Base-by-base conservation (phyloP, 2,329 filamentous ascomycete species). In the Trichoderma gracile region DNA sequence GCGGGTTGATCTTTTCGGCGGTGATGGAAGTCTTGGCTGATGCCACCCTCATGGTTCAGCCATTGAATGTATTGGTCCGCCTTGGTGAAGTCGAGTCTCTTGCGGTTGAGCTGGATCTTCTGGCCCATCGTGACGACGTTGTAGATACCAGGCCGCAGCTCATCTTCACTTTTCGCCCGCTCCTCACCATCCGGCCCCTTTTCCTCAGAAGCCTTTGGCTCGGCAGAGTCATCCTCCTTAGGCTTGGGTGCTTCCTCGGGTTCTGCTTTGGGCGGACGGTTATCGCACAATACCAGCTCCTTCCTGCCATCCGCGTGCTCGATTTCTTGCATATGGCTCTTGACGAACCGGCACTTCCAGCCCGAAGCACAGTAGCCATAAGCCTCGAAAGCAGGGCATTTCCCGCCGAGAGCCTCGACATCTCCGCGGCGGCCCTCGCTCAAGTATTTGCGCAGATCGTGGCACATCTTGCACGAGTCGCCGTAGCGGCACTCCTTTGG, bases 341-440 rank as follows among this genome's bases (percentile, higher is more conserved):
- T 85, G 40, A 92, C 90, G 73, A 97, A 96, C 23, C 94, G 89
- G 75, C 95, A 99, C 75, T 94, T 96, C 93, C 94, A 99, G 6
- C 95, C 95, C 15, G 89, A 86, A 55, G 86, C 84, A 71, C 95
- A 99, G 67, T 82, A 86, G 14, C 93, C 93, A 68, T 89, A 86
- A 17, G 82, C 81, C 69, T 91, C 88, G 76, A 87, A 97, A 9
- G 96, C 84, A 0, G 93, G 94, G 73, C 95, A 99, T 67, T 89
- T 82, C 7, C 91, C 90, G 47, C 82, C 83, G 71, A 96, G 89
- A 0, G 90, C 92, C 5, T 84, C 83, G 45, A 97, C 81, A 72
- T 98, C 92, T 66, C 86, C 86, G 50, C 92, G 87, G 69, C 94
- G 93, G 67, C 93, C 90, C 64, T 95, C 87, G 38, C 84, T 85